Evolutionary conservation across 2,329 filamentous ascomycete species (phyloP), one percentile per base, ranked within the genome.

Genomic region (Scolecobasidium constrictum): DNA sequence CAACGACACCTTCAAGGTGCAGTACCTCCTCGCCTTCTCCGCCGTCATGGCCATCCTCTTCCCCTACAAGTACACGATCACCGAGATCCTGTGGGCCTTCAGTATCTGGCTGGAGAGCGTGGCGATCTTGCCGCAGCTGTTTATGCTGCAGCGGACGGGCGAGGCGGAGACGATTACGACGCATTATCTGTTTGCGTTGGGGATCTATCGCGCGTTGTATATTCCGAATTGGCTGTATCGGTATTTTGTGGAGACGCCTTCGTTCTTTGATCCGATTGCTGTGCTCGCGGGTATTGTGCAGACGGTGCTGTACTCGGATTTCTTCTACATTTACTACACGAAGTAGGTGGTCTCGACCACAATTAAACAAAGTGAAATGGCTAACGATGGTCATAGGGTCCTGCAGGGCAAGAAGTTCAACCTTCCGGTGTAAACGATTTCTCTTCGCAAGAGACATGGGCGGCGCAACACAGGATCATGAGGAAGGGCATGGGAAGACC

Each of bases 131-230:
- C 92, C 92, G 2, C 92, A 98, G 68, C 76, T 98, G 42, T 96
- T 98, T 66, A 93, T 98, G 86, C 73, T 98, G 49, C 92, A 98
- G 68, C 76, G 92, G 55, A 98, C 92, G 1, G 93, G 92, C 52
- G 90, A 96, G 68, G 93, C 92, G 9, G 92, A 98, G 68, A 95
- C 92, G n/a, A 98, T 98, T 58, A 98, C 92, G 11, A 94, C 88
- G 1, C 90, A 98, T 66, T 98, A 98, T 63, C 75, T 98, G 34
- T 94, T 94, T 58, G 90, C 93, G 12, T 72, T 98, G 28, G 92
- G 92, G 23, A 70, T 81, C 49, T 98, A 98, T 69, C 76, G 92
- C 45, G 86, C 88, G 3, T 72, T 98, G 44, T 98, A 98, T 66
- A 98, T 98, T 53, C 92, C 92, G 51, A 98, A 98, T 68, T 98